Conservation (phyloP, 2,329 filamentous ascomycete species). For the Anthostomella pinea region DNA sequence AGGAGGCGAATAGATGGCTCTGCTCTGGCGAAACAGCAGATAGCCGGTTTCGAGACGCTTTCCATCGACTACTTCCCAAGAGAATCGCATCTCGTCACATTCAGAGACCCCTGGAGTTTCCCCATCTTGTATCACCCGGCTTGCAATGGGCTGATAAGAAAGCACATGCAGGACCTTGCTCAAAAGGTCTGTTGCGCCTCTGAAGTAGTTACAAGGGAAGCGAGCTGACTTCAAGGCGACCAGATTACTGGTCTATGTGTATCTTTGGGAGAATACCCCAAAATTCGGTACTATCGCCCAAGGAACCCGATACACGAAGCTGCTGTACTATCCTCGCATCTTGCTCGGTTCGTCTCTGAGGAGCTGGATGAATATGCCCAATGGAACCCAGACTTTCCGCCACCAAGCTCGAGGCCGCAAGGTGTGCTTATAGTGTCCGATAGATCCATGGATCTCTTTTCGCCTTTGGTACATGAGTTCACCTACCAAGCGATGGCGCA, state of each 20-base stretch:
- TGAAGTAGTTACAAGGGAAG: not conserved
- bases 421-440: conserved; percentile 85
- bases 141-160: conserved; percentile 79
- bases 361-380: conserved; percentile 88
- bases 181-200: conserved; percentile 64
- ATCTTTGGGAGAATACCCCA: conserved; percentile 88
- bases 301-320: conserved; percentile 77
- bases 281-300: conserved; percentile 87
- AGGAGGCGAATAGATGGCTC: conserved; percentile 74
- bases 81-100: conserved; percentile 88
- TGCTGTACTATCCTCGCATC: conserved; percentile 77
- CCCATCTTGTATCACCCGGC: conserved; percentile 85
- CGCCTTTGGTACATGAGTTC: conserved; percentile 90
- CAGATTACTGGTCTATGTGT: conserved; percentile 86
- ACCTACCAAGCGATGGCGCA: conserved; percentile 99
- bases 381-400: conserved; percentile 80
- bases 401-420: conserved; percentile 72
- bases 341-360: conserved; percentile 87
- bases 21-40: conserved; percentile 65
- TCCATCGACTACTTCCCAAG: conserved; percentile 87
- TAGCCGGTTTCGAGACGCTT: conserved; percentile 77
- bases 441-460: conserved; percentile 85
- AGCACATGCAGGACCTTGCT: conserved; percentile 80
- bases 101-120: conserved; percentile 94
- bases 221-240: conserved; percentile 12